Evolutionary conservation across 495 filamentous ascomycete genomes (phyloP).

Genomic region (Letharia lupina): DNA sequence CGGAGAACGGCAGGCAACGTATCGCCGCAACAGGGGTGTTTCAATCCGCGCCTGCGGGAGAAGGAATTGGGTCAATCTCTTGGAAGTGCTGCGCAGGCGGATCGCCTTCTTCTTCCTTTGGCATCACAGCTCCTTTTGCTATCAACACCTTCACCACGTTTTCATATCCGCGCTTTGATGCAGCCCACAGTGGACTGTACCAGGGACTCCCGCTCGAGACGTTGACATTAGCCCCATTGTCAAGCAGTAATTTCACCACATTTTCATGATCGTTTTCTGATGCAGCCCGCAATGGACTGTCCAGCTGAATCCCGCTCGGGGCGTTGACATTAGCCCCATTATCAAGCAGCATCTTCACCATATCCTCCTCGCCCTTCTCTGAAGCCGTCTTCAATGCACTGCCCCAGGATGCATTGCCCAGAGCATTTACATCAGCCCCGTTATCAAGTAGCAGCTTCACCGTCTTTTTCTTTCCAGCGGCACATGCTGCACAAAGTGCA

Average conservation of each 20-base stretch:
- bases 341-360: slow-evolving; percentile 27
- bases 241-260: background rate
- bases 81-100: too few relatives aligned
- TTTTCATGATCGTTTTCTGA: background rate
- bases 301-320: background rate
- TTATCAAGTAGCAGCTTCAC: too few relatives aligned
- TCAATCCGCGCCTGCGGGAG: background rate
- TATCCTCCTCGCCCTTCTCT: slow-evolving; percentile 25
- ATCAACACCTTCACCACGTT: background rate
- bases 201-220: background rate
- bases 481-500: slow-evolving; percentile 21
- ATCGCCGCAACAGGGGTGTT: too few relatives aligned
- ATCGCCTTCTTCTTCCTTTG: background rate
- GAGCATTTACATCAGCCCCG: slow-evolving; percentile 17
- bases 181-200: background rate
- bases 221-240: slow-evolving; percentile 18
- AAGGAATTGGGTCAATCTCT: too few relatives aligned
- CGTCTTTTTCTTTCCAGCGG: too few relatives aligned
- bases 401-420: slow-evolving; percentile 4
- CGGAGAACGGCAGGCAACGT: too few relatives aligned
- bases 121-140: background rate
- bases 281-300: background rate
- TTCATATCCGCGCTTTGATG: background rate
- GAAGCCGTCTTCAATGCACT: slow-evolving; percentile 19
- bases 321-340: slow-evolving; percentile 23